Evolutionary conservation across 2,329 filamentous ascomycete genomes (phyloP).

Genomic region (Fusarium luffae): DNA sequence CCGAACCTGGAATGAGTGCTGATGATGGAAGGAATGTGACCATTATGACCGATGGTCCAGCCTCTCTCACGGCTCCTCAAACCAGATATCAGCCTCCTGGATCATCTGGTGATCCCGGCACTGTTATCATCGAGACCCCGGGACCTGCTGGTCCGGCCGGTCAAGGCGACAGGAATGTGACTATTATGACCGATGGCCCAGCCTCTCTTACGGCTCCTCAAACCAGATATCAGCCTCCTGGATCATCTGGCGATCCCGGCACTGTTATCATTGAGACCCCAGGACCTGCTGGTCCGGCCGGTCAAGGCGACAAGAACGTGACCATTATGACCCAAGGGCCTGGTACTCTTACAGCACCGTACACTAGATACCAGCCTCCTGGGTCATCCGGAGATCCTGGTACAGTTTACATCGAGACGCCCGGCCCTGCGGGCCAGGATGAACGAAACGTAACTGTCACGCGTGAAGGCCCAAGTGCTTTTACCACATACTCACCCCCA

Average conservation of each 20-base stretch:
- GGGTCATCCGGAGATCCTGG: neutral
- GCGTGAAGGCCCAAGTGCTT: neutral
- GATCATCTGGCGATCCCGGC: neutral
- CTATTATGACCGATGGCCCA: constrained; percentile 1
- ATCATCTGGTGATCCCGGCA: neutral
- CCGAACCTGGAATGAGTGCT: neutral
- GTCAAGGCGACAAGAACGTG: neutral
- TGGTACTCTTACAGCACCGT: neutral
- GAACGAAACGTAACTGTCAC: neutral
- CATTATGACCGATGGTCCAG: constrained; percentile 15
- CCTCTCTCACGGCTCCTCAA: constrained; percentile 11
- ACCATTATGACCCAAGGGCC: neutral
- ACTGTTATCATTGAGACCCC: neutral
- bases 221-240: constrained; percentile 23
- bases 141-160: neutral
- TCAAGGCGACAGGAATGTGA: neutral
- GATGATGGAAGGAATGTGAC: constrained; percentile 18
- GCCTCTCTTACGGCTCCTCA: constrained; percentile 12
- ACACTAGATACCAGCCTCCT: neutral
- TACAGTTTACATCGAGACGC: neutral
- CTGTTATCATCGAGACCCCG: neutral
- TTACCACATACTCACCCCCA: neutral
- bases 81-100: constrained; percentile 23
- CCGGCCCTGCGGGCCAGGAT: neutral
- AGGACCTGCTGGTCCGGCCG: neutral